Percentiles rank a stretch among this genome's conserved stretches.
These are phyloP conservation scores for Colletotrichum liriopes DNA, from an alignment of 2,329 filamentous ascomycete species.

Conservation along the genomic window DNA sequence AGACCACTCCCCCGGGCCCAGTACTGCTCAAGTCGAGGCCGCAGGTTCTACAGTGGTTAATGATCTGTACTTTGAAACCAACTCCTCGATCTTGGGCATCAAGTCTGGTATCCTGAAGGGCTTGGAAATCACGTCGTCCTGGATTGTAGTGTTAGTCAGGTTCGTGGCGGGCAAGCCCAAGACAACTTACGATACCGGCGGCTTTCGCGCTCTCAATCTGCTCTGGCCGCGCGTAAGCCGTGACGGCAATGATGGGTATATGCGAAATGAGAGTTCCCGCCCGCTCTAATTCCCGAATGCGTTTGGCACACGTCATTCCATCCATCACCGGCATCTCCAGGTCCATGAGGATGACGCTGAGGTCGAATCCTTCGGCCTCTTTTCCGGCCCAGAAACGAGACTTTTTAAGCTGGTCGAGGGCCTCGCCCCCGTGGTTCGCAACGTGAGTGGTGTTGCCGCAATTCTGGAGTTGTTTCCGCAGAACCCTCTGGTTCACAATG, in stretches of 20 bases:
- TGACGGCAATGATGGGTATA: conserved; percentile 87
- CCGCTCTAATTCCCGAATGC: conserved; percentile 78
- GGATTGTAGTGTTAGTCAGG: conserved; percentile 7
- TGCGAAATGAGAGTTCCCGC: conserved; percentile 74
- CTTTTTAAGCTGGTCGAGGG: conserved; percentile 69
- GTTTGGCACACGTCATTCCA: conserved; percentile 80
- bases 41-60: conserved; percentile 46
- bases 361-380: conserved; percentile 64
- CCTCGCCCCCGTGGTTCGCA: conserved; percentile 77
- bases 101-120: conserved; percentile 84
- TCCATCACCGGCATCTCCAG: conserved; percentile 90
- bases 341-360: conserved; percentile 84
- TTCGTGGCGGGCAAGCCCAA: conserved; percentile 16
- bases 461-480: conserved; percentile 74
- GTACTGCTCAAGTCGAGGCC: conserved; percentile 10
- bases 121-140: conserved; percentile 85
- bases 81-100: conserved; percentile 76
- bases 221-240: conserved; percentile 82
- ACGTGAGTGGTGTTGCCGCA: conserved; percentile 74
- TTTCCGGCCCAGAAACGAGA: conserved; percentile 71
- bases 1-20: conserved; percentile 15
- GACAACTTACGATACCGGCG: conserved; percentile 77
- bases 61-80: conserved; percentile 60
- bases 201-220: conserved; percentile 80
- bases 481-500: conserved; percentile 76